These are phyloP conservation scores for Arabis alpina DNA, from an alignment of 345 rosid species.

Conservation along the genomic window DNA sequence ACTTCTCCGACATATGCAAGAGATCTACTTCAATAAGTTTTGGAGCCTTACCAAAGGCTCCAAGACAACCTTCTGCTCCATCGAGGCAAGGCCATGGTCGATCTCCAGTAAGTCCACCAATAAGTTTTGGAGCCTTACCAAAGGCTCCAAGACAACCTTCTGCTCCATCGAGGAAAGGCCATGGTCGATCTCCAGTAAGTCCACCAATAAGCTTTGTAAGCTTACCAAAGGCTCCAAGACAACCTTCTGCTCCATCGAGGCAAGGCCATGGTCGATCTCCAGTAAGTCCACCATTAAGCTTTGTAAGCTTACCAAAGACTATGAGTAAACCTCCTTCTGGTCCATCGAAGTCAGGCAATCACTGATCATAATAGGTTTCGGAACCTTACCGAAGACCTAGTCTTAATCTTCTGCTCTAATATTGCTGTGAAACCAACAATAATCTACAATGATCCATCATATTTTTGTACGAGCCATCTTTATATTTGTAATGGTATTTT, in stretches of 20 bases:
- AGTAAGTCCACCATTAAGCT: background rate
- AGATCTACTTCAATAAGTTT: background rate
- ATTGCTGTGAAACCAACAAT: background rate
- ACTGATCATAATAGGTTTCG: no score
- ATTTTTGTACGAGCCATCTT: background rate
- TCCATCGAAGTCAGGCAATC: no score
- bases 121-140: background rate
- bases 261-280: background rate
- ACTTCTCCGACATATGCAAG: no score
- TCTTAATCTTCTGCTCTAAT: no score
- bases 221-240: background rate
- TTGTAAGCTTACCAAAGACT: background rate
- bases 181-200: no score
- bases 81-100: no score
- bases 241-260: conserved; percentile 2
- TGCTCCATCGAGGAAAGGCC: no score
- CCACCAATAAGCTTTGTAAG: no score
- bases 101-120: no score
- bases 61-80: background rate
- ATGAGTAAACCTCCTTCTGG: no score
- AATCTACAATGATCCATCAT: background rate
- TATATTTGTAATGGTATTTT: background rate
- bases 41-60: conserved; percentile 11
- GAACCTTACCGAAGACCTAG: background rate
- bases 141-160: background rate